Base-by-base conservation (phyloP, 192 early-diverging fungal species). In the Chytriomyces sp. region DNA sequence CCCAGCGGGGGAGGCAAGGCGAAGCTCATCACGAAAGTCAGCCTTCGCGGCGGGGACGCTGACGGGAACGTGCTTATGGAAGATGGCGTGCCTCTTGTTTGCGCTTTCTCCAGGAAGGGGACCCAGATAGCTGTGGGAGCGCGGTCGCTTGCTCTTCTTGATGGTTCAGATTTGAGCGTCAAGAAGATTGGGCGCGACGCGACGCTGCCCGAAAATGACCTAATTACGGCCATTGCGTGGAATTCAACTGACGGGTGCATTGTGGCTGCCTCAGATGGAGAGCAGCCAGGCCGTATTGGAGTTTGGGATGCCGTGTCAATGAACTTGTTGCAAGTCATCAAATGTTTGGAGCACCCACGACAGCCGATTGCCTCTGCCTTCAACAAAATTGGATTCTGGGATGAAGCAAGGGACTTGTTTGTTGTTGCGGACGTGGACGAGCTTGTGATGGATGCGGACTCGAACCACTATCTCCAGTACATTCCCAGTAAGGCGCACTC, bases 401-500 rank as follows among this genome's bases (percentile, higher is more conserved):
- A 75, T 39, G 74, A 75, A 58, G 55, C 31, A 10, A 28, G 64
- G 3, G 64, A 57, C 10, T 31, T 44, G 1, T 75, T 75, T 60
- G 65, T 61, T 32, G 19, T 69, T 34, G 30, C 69, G 4, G 58
- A 75, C 58, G 56, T 75, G 10, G 74, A 75, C 39, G 74, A 75
- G 34, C 59, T 75, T n/a, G 74, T 59, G 1, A 59, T 8, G 14
- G 74, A 75, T 31, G 49, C 65, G n/a, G 74, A 75, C 25, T 65
- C 58, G 6, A 67, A 41, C 7, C 19, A 39, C n/a, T 59, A 59
- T 34, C 5, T 75, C 6, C 74, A 75, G 38, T 75, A 61, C 34
- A 75, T 75, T 61, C 74, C 74, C 49, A 75, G 59, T 59, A 67
- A 68, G n/a, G 58, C 74, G 8, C 74, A 75, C 58, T 53, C 53